Evolutionary conservation across 176 grass and related monocot genomes (phyloP), one percentile per base, ranked within the genome.

Genomic region (Aegilops tauschii): DNA sequence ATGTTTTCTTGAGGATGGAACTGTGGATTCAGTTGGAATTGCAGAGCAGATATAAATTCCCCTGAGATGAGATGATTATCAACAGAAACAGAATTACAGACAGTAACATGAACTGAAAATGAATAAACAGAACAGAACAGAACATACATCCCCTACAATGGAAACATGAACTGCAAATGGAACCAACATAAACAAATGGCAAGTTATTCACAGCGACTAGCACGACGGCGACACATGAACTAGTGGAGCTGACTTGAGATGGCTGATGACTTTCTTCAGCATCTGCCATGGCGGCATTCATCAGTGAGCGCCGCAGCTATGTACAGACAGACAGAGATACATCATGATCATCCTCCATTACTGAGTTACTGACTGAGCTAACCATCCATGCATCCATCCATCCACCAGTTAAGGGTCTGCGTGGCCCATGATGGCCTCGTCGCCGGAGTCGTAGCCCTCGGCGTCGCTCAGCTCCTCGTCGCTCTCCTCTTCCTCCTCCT

Each of bases 391-490:
- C 29, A 12, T 65, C 10, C n/a, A n/a, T 3, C 65, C 65, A n/a
- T 1, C 65, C 65, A 68, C 16, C 28, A 28, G 29, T 25, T 56
- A 88, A 12, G 80, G 76, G 27, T 88, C 89, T 4, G 81, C 56
- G 9, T 84, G 80, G 49, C 86, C 90, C 29, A 91, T 66, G 39
- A 91, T 54, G 36, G 23, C 49, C 21, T 91, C 85, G 12, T 85
- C 86, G 16, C 47, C 31, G 3, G 89, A 88, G 68, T 85, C 89
- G 0, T 62, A 88, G 4, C 65, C 86, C 32, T 91, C 59, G 3
- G 79, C 76, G 39, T 88, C 89, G 2, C 81, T 88, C 54, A 85
- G 82, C 61, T 88, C 89, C 61, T 91, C 89, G 25, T 91, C 89
- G 23, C 89, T 91, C 45, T 87, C 64, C 28, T 91, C 65, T 14